phyloP scores from a whole-genome alignment of 2,329 filamentous ascomycete genomes.

The Harringtonia aguacate region DNA sequence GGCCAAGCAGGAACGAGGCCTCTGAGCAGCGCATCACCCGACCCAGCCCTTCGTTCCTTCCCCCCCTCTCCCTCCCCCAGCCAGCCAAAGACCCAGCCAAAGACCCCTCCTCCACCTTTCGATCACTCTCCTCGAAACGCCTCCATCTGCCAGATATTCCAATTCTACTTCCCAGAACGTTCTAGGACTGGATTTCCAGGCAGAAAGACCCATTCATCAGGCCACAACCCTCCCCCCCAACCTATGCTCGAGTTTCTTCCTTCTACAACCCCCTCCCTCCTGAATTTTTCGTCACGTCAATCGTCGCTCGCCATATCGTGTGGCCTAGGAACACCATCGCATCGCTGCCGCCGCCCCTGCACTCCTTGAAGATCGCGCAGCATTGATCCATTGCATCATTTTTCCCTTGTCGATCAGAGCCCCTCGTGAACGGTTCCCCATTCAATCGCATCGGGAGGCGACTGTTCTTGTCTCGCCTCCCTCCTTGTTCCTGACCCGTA shows the following conservation, averaged over 20 bases:
- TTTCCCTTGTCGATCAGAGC: no score
- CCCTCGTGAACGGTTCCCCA: no score
- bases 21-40: no score
- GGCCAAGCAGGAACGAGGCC: no score
- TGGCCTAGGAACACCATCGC: background rate
- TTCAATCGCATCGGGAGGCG: constrained; percentile 2
- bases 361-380: background rate
- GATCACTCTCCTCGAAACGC: no score
- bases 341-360: background rate
- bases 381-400: background rate
- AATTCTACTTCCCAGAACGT: background rate
- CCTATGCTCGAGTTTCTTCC: background rate
- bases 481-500: background rate
- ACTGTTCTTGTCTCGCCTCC: constrained; percentile 1
- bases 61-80: no score
- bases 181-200: background rate
- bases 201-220: constrained; percentile 8
- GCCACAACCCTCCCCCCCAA: constrained; percentile 7
- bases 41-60: no score
- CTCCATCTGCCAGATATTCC: background rate
- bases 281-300: background rate
- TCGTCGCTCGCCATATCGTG: background rate
- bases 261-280: background rate
- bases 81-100: no score
- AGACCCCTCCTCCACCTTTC: no score